phyloP scores from a whole-genome alignment of 148 eudicot species.

The Rhododendron mucronatum region DNA sequence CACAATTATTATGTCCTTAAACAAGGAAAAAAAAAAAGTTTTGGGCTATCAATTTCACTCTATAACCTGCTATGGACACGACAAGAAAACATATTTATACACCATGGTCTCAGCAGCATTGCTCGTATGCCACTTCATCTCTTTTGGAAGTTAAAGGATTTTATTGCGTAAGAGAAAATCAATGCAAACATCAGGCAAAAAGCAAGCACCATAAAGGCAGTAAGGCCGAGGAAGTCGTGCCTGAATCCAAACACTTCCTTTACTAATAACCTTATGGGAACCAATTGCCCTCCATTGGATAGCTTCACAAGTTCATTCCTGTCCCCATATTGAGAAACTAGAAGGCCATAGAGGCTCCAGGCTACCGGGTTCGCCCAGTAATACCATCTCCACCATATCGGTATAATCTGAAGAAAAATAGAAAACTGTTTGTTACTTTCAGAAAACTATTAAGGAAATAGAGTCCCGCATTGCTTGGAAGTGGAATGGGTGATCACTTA shows the following conservation, averaged over 20 bases:
- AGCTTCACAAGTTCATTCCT: slow-evolving; percentile 42
- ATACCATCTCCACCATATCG: slow-evolving; percentile 99
- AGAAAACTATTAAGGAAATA: neutral
- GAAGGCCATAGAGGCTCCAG: slow-evolving; percentile 96
- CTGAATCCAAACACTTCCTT: slow-evolving; percentile 65
- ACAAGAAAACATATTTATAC: neutral
- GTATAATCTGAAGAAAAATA: slow-evolving; percentile 54
- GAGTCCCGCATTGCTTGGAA: no score
- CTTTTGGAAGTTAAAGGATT: slow-evolving; percentile 83
- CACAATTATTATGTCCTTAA: neutral
- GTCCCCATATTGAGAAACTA: slow-evolving; percentile 79
- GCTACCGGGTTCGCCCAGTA: slow-evolving; percentile 96
- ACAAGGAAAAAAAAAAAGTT: neutral
- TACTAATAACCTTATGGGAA: slow-evolving; percentile 41
- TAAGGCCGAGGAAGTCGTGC: slow-evolving; percentile 61
- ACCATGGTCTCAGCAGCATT: neutral
- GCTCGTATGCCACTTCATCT: slow-evolving; percentile 36
- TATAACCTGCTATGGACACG: slow-evolving; percentile 6
- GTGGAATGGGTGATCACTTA: no score
- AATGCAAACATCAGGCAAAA: slow-evolving; percentile 69
- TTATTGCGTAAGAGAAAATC: slow-evolving; percentile 83
- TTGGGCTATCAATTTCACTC: neutral
- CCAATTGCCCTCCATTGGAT: slow-evolving; percentile 48
- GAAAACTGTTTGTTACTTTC: neutral
- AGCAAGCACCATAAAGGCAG: slow-evolving; percentile 56